Evolutionary conservation across 2,329 filamentous ascomycete genomes (phyloP), one percentile per base, ranked within the genome.

Genomic region (Colletotrichum theobromicola): DNA sequence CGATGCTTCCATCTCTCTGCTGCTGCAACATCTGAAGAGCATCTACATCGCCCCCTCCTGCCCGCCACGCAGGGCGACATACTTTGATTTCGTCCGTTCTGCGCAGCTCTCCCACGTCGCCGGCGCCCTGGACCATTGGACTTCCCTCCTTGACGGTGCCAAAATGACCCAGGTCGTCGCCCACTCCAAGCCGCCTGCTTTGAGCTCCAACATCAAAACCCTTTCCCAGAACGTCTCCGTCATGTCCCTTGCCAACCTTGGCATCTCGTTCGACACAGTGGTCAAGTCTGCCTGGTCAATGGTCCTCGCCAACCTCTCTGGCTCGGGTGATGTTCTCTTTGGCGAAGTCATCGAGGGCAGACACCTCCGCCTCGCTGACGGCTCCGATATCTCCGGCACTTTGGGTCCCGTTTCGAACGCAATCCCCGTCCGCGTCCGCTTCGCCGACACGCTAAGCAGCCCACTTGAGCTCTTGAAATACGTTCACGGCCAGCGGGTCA

Each of bases 211-310:
- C 61, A 81, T 83, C 69, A 85, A 83, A 74, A 86, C 84, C 1
- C 72, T 89, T 10, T 80, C 79, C 5, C 83, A 86, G 69, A 83
- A 83, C 24, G 83, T 87, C 21, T 77, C 85, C 1, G 79, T 88
- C 2, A 84, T 83, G 8, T 83, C 85, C 12, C 79, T 88, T 5
- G 77, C 83, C 9, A 85, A 85, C 42, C 81, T 88, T 5, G 86
- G 85, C 10, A 84, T 90, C 72, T 83, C 84, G 0, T 88, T 89
- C 46, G 87, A 89, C 72, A 87, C 88, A 0, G 85, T 92, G 4
- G 83, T 92, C 37, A 91, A 90, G 79, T 87, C 89, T 0, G 90
- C 90, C 0, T 92, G 90, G 90, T 87, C 89, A 1, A 86, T 89
- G 74, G 86, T 89, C 0, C 84, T 92, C 8, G 87, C 88, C 0